Evolutionary conservation across 495 filamentous ascomycete species (phyloP), one percentile per base, ranked within the genome.

Genomic region (Parathielavia hyrcaniae): DNA sequence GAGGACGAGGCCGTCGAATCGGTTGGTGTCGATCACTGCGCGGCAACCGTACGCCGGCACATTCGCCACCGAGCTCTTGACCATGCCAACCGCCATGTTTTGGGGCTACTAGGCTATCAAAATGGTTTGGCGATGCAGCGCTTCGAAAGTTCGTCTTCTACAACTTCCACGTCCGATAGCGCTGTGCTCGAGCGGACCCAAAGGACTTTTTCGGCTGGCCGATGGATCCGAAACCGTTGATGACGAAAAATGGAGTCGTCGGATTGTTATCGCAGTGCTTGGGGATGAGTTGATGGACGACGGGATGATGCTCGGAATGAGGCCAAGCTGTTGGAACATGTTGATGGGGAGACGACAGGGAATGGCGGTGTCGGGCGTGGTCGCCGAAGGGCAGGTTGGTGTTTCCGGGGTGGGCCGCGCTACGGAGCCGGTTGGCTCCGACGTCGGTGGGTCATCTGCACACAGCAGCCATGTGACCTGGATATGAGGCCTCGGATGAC

Each of bases 1-100:
- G 51, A 80, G 63, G 55, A 95, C 87, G 34, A 95, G 85, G 55
- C 75, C 69, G n/a, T 89, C 81, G 63, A 95, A 95, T 14, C 70
- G 69, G 67, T 83, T 70, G 32, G 46, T 55, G 26, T 60, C 54
- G 20, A 41, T 34, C 10, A 32, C 41, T 39, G 17, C 56, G 22
- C 45, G 53, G 51, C 53, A 58, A 16, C 40, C 55, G 35, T 53
- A 65, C 9, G 39, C 30, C 55, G 54, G n/a, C 35, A 26, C 43
- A 26, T 35, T 50, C 47, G 48, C 16, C 50, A 54, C 50, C 6
- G 51, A 34, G 40, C 44, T 64, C 35, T 57, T 23, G 47, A 61
- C 54, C 57, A 64, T 59, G 54, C 55, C 60, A 44, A 70, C 50
- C 35, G 67, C 67, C 63, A 70, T 70, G 19, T 16, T 65, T n/a